Evolutionary conservation across 202 grass and related monocot species (phyloP).

Genomic region (Carex sylvatica): DNA sequence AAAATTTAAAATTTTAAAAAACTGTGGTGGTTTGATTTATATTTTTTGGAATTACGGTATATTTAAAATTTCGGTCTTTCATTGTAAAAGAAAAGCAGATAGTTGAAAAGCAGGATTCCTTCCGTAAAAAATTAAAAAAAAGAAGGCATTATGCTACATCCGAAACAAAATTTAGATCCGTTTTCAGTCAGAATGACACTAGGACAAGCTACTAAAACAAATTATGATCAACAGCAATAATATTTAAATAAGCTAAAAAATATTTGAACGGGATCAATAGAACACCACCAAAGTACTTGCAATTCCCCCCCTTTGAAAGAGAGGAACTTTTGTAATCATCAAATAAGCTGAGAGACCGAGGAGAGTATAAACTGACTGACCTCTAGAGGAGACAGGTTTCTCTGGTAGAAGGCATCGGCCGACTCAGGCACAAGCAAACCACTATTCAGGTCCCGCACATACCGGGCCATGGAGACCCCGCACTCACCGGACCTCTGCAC

Average conservation of each 20-base stretch:
- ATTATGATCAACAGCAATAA: background rate
- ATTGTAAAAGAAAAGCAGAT: background rate
- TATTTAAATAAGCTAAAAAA: background rate
- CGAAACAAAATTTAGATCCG: background rate
- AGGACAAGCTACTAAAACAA: background rate
- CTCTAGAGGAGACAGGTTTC: slow-evolving; percentile 38
- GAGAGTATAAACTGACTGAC: slow-evolving; percentile 11
- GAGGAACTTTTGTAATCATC: background rate
- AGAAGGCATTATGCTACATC: background rate
- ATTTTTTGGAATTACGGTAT: too few species aligned
- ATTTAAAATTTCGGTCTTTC: too few species aligned
- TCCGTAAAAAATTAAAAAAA: background rate
- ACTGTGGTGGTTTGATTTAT: too few species aligned
- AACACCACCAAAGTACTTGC: background rate
- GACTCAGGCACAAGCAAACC: slow-evolving; percentile 35
- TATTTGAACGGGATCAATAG: background rate
- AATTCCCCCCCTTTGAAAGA: background rate
- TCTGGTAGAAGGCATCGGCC: slow-evolving; percentile 34
- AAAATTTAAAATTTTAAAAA: too few species aligned
- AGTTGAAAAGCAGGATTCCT: background rate
- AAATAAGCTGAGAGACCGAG: background rate
- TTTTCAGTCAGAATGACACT: background rate
- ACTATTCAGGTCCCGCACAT: slow-evolving; percentile 23
- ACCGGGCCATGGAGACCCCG: slow-evolving; percentile 13
- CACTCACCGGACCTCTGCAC: slow-evolving; percentile 12